These are phyloP conservation scores for Chrysanthemum seticuspe DNA, from an alignment of 129 eudicot species.

Conservation along the genomic window DNA sequence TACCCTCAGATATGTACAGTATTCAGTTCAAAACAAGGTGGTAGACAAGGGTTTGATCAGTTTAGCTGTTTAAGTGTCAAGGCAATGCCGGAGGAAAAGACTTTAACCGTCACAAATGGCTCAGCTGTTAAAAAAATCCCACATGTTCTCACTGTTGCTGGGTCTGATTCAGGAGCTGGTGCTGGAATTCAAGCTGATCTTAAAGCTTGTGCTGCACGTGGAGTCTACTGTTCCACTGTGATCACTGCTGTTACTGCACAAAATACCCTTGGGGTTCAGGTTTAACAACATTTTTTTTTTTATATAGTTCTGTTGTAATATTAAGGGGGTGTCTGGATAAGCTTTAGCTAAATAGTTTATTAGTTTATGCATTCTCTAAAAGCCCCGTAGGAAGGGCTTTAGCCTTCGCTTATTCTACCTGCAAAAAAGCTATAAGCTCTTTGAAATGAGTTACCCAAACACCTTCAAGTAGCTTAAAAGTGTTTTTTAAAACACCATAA, in stretches of 20 bases:
- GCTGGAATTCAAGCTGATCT: slow-evolving; percentile 98
- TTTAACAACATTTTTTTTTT: slow-evolving; percentile 14
- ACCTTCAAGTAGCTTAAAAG: no score
- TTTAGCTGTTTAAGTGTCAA: slow-evolving; percentile 33
- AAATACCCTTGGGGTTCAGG: slow-evolving; percentile 97
- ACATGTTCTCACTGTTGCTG: slow-evolving; percentile 90
- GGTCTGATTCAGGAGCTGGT: slow-evolving; percentile 98
- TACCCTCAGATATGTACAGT: slow-evolving; percentile 23
- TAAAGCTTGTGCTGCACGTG: slow-evolving; percentile 88
- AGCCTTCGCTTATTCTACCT: no score
- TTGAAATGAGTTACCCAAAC: no score
- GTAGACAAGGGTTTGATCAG: slow-evolving; percentile 26
- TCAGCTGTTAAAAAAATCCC: slow-evolving; percentile 41
- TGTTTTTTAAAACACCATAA: no score
- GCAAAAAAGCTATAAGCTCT: no score
- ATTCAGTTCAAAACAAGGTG: slow-evolving; percentile 28
- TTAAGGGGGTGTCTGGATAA: background rate
- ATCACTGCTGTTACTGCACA: slow-evolving; percentile 96
- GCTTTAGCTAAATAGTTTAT: no score
- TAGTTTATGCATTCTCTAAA: no score
- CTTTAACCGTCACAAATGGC: slow-evolving; percentile 22
- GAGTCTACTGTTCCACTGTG: slow-evolving; percentile 91
- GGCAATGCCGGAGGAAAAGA: slow-evolving; percentile 52
- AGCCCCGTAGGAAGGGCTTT: no score
- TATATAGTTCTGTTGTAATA: background rate